phyloP scores from a whole-genome alignment of 805 yeast genomes.

The Kurtzmaniella fragi region DNA sequence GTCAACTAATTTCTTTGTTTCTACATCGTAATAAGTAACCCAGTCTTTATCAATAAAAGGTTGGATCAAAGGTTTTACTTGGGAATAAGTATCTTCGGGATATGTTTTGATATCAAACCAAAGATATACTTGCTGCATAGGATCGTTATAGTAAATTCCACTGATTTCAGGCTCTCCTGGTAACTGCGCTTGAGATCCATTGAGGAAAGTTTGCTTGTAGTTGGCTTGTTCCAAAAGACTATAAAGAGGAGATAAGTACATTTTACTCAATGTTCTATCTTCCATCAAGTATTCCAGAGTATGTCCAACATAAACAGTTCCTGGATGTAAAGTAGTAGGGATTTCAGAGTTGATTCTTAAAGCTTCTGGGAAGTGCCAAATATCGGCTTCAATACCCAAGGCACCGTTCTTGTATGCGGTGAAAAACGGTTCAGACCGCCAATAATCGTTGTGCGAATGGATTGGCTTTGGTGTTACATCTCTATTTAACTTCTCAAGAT shows the following conservation, averaged over 20 bases:
- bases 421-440: conserved; percentile 53
- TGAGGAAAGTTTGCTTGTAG: conserved; percentile 11
- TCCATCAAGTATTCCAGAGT: conserved; percentile 42
- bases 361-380: conserved; percentile 44
- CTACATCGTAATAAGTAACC: conserved; percentile 44
- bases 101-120: conserved; percentile 62
- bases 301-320: conserved; percentile 60
- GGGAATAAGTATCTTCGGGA: conserved; percentile 43
- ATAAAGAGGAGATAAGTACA: conserved; percentile 53
- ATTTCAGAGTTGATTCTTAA: conserved; percentile 12
- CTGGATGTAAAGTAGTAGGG: conserved; percentile 19
- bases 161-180: conserved; percentile 12
- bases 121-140: conserved; percentile 49
- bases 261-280: conserved; percentile 39
- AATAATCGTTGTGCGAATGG: conserved; percentile 70
- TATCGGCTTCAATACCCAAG: conserved; percentile 62
- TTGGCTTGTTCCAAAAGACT: conserved; percentile 47
- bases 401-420: conserved; percentile 56
- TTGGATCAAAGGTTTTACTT: conserved; percentile 40
- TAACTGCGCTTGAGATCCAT: conserved; percentile 7
- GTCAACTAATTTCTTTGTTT: conserved; percentile 23
- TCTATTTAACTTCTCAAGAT: conserved; percentile 23
- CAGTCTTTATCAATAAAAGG: conserved; percentile 45
- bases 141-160: conserved; percentile 38
- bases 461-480: conserved; percentile 40